Base-by-base conservation (phyloP, 1,139 yeast species). In the Sugiyamaella novakii region DNA sequence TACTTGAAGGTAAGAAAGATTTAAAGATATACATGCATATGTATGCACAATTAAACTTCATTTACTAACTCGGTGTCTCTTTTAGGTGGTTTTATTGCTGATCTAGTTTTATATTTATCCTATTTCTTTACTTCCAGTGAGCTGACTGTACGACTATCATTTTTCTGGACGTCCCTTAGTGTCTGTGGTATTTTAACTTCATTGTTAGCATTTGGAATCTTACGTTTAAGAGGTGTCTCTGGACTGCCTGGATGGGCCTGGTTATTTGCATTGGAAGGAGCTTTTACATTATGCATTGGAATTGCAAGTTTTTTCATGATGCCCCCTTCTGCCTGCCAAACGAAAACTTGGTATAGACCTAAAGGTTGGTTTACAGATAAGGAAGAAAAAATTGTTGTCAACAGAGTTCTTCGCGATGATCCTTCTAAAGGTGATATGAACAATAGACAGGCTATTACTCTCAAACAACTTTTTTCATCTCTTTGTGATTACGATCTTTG, bases 361-460 rank as follows among this genome's bases (percentile, higher is more conserved):
- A 74, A 78, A 29, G 84, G 84, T n/a, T 81, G 84, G 81, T 81
- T 74, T 55, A 73, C 74, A 6, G 80, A 75, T 6, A 66, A 80
- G 10, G 84, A 82, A 57, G 80, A 76, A 52, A 78, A 73, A 50
- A 79, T 81, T 36, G 74, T 79, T n/a, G 84, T 80, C 25, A 82
- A 80, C 59, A 69, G 83, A 46, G 71, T 81, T 0, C 69, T 82
- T 44, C 67, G 86, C 49, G 87, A 81, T 59, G 87, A 82, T 57
- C 85, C 87, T 1, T 66, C 78, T 2, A 82, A 82, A 63, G 84
- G 86, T 17, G 82, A 77, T 53, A 81, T 81, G 86, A 74, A 81
- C 61, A 81, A 82, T 57, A 70, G 86, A 52, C 80, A 81, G 59
- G 77, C 79, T 1, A 67, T 82, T 7, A 63, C 74, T 3, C 61